Evolutionary conservation across 2,329 filamentous ascomycete genomes (phyloP).

Genomic region (Monilinia vaccinii-corymbosi): DNA sequence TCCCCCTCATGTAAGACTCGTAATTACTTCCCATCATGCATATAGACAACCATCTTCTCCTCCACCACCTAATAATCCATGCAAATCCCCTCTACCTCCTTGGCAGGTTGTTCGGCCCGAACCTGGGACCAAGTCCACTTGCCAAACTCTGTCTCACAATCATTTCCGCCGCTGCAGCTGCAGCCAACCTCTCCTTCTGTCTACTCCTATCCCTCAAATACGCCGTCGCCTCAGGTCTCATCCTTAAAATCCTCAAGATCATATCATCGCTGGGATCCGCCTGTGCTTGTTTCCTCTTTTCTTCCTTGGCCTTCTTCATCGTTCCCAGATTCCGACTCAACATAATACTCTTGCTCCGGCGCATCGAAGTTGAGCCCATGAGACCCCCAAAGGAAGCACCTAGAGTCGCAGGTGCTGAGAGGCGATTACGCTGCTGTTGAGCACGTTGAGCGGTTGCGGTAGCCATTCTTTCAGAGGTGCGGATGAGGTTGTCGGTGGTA

Average conservation of each 20-base stretch:
- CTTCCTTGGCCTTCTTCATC: conserved; percentile 92
- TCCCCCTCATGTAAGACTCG: not conserved
- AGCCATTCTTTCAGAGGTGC: conserved; percentile 94
- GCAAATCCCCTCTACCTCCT: conserved; percentile 19
- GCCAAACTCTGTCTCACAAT: conserved; percentile 90
- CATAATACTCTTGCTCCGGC: conserved; percentile 74
- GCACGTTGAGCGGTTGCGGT: conserved; percentile 69
- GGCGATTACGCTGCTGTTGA: conserved; percentile 64
- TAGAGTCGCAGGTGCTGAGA: conserved; percentile 55
- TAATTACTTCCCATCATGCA: not conserved
- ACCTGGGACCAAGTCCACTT: conserved; percentile 35
- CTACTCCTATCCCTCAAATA: conserved; percentile 87
- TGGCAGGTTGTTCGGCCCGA: conserved; percentile 29
- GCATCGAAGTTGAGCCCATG: conserved; percentile 61
- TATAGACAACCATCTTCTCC: not conserved
- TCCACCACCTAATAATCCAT: no score
- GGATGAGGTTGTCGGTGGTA: conserved; percentile 78
- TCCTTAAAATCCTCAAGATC: conserved; percentile 88
- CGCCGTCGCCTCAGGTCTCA: conserved; percentile 80
- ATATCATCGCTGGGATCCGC: conserved; percentile 97
- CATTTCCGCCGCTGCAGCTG: conserved; percentile 80
- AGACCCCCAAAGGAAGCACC: conserved; percentile 46
- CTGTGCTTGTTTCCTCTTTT: conserved; percentile 90
- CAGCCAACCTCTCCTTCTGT: conserved; percentile 88
- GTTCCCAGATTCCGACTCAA: conserved; percentile 89